Conservation (phyloP, 2,329 filamentous ascomycete genomes). For the Arthrobotrys megalospora region DNA sequence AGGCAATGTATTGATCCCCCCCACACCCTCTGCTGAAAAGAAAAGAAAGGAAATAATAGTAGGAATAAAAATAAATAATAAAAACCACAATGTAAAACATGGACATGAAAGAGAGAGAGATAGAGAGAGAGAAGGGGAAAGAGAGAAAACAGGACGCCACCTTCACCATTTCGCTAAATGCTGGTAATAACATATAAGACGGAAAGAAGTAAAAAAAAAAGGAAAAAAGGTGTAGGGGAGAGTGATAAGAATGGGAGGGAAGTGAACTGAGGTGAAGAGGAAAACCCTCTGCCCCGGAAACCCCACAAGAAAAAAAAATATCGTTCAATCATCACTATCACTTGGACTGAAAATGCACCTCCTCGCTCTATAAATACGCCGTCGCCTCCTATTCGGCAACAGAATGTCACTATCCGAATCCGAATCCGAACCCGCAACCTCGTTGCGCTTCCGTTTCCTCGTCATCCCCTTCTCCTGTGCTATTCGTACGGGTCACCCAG, state of each 20-base stretch:
- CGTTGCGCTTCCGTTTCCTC: background rate
- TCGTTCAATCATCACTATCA: constrained; percentile 30
- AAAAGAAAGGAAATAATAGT: too few relatives aligned
- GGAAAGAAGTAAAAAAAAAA: constrained; percentile 25
- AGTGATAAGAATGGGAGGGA: too few relatives aligned
- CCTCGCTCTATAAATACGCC: background rate
- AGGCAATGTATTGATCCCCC: too few relatives aligned
- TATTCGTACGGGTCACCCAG: background rate
- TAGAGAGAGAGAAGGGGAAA: constrained; percentile 32
- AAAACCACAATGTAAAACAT: too few relatives aligned
- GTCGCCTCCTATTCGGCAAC: background rate
- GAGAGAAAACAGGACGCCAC: constrained; percentile 45
- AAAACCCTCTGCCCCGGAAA: background rate
- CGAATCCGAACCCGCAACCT: background rate
- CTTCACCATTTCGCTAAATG: constrained; percentile 58
- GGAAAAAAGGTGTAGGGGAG: constrained; percentile 1
- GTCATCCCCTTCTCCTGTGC: background rate
- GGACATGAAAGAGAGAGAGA: constrained; percentile 14
- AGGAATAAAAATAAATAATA: too few relatives aligned
- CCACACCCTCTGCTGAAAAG: too few relatives aligned
- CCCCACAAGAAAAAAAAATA: background rate
- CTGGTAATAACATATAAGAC: constrained; percentile 27
- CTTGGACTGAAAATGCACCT: background rate
- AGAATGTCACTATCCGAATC: too few relatives aligned
- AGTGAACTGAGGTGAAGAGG: too few relatives aligned